Conservation (phyloP, 208 protist genomes). For the Angomonas desouzai region DNA sequence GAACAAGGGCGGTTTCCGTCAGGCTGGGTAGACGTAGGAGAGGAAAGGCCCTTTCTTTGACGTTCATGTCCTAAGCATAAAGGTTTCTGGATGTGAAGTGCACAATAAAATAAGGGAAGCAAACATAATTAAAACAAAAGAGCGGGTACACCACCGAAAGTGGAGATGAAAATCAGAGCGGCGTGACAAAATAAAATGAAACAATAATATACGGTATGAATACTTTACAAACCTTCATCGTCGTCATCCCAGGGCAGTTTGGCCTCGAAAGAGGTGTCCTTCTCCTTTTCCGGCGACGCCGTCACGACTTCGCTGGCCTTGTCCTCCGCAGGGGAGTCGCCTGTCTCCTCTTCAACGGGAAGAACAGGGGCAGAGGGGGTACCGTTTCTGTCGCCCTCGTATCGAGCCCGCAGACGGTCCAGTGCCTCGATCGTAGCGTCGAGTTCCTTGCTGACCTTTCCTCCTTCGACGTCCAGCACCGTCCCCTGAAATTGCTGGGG, state of each 20-base stretch:
- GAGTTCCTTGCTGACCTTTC: background rate
- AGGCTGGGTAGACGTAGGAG: slow-evolving; percentile 3
- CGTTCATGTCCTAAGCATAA: background rate
- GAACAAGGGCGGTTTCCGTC: background rate
- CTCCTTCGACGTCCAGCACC: slow-evolving; percentile 25
- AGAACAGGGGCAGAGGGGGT: too few species aligned
- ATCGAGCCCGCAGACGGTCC: slow-evolving; percentile 24
- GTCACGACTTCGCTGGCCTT: too few species aligned
- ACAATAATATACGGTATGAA: background rate
- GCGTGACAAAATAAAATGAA: too few species aligned
- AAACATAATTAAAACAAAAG: too few species aligned
- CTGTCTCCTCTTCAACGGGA: too few species aligned
- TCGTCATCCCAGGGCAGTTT: slow-evolving; percentile 37
- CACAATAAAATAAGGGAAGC: too few species aligned
- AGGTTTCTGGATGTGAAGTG: background rate
- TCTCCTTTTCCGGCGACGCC: too few species aligned
- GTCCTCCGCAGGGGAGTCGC: too few species aligned
- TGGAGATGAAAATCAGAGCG: too few species aligned
- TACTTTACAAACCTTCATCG: background rate
- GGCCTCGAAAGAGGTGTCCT: slow-evolving; percentile 34
- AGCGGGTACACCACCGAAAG: too few species aligned
- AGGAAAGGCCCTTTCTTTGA: slow-evolving; percentile 2
- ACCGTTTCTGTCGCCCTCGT: slow-evolving; percentile 24
- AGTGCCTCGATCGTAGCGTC: slow-evolving; percentile 11
- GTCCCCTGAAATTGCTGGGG: slow-evolving; percentile 30